Evolutionary conservation across 768 basidiomycete genomes (phyloP).

Genomic region (Antrodiella citrinella): DNA sequence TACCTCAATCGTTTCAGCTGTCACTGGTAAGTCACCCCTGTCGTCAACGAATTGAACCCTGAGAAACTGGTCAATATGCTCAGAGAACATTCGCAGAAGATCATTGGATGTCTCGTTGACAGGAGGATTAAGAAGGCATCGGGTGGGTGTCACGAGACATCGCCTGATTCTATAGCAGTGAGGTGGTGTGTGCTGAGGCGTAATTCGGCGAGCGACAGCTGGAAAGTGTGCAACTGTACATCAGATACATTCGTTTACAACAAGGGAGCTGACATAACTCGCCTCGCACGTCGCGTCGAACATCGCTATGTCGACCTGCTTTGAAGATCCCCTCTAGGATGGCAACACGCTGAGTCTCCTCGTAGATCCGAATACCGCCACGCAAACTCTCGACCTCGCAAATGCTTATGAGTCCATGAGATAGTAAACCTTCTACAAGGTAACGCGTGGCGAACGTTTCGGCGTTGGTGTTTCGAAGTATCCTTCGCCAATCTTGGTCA

Average conservation of each 20-base stretch:
- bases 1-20: constrained; percentile 6
- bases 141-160: constrained; percentile 7
- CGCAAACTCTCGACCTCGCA: neutral
- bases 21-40: constrained; percentile 11
- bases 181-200: neutral
- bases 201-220: constrained; percentile 6
- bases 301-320: neutral
- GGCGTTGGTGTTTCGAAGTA: neutral
- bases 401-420: neutral
- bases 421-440: constrained; percentile 5
- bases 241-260: too few species aligned
- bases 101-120: constrained; percentile 6
- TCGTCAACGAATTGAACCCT: constrained; percentile 13
- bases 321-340: constrained; percentile 9
- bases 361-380: neutral
- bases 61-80: constrained; percentile 5
- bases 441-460: constrained; percentile 2
- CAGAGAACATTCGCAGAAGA: neutral
- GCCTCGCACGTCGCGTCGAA: constrained; percentile 1
- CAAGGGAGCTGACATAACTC: neutral
- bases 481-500: neutral
- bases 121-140: constrained; percentile 5
- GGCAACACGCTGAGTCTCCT: neutral
- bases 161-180: constrained; percentile 3
- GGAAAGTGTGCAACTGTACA: too few species aligned